Conservation (phyloP, 2,329 filamentous ascomycete species). For the Coniella vitis region DNA sequence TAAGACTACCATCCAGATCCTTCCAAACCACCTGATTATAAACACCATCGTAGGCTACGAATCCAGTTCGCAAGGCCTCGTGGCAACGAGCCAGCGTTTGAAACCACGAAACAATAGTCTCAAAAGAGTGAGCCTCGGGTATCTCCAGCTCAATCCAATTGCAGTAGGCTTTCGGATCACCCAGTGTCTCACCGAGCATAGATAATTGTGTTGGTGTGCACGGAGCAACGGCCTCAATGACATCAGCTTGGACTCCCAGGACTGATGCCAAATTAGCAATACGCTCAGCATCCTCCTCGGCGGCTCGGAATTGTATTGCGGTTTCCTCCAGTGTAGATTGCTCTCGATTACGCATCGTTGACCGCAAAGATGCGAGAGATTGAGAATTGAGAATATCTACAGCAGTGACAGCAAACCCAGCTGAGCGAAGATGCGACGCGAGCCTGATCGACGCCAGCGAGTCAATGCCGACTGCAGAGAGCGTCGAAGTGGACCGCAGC, state of each 20-base stretch:
- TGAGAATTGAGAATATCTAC: slow-evolving; percentile 54
- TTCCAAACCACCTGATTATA: slow-evolving; percentile 63
- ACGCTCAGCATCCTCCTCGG: not conserved
- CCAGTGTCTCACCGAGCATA: slow-evolving; percentile 71
- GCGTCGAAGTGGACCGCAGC: slow-evolving; percentile 22
- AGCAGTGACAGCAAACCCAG: slow-evolving; percentile 50
- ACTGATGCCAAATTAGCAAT: slow-evolving; percentile 12
- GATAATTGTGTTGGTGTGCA: slow-evolving; percentile 71
- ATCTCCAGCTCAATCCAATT: slow-evolving; percentile 66
- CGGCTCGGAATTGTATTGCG: not conserved
- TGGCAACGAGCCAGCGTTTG: slow-evolving; percentile 45
- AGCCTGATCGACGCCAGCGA: slow-evolving; percentile 41
- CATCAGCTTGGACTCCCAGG: slow-evolving; percentile 26
- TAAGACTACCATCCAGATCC: slow-evolving; percentile 33
- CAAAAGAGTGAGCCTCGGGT: slow-evolving; percentile 20
- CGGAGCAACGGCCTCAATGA: slow-evolving; percentile 41
- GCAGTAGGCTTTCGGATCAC: slow-evolving; percentile 58
- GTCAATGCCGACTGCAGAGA: slow-evolving; percentile 32
- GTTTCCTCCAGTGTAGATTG: not conserved
- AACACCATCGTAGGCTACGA: slow-evolving; percentile 45
- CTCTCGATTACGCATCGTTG: slow-evolving; percentile 8
- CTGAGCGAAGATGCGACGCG: slow-evolving; percentile 54
- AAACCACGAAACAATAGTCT: slow-evolving; percentile 44
- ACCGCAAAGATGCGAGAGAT: slow-evolving; percentile 27
- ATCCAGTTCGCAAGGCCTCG: slow-evolving; percentile 67